Conservation (phyloP, 495 filamentous ascomycete species). For the Jackrogersella multiformis region DNA sequence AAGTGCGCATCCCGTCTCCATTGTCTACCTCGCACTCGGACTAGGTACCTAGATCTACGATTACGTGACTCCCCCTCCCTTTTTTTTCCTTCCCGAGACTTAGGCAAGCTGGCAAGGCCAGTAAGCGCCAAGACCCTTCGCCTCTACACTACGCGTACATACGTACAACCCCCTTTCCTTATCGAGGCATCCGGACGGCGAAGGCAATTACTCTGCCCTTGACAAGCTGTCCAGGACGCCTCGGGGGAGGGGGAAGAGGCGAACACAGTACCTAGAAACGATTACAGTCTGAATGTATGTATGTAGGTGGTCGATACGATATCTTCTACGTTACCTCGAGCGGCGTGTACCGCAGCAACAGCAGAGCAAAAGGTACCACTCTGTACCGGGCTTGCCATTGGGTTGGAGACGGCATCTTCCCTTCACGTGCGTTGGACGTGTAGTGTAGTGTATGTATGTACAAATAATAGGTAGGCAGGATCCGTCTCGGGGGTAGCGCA, state of each 20-base stretch:
- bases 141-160: background rate
- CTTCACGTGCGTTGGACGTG: conserved; percentile 37
- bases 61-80: conserved; percentile 29
- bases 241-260: conserved; percentile 25
- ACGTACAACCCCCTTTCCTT: conserved; percentile 14
- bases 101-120: conserved; percentile 36
- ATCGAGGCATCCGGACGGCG: conserved; percentile 27
- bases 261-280: conserved; percentile 21
- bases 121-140: conserved; percentile 37
- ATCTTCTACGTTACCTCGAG: conserved; percentile 24
- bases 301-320: conserved; percentile 20
- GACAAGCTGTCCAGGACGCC: conserved; percentile 4
- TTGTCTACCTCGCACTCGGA: background rate
- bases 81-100: conserved; percentile 28
- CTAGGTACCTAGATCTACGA: conserved; percentile 23
- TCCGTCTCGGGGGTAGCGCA: conserved; percentile 16
- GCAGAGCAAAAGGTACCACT: conserved; percentile 1
- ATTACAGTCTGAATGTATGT: background rate
- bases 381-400: conserved; percentile 8
- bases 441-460: too few species aligned
- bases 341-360: conserved; percentile 5
- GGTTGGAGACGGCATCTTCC: conserved; percentile 21
- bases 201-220: conserved; percentile 10
- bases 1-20: conserved; percentile 1
- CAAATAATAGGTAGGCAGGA: conserved; percentile 13